A percentile compares a stretch with the other conserved stretches of the same genome.
phyloP scores from a whole-genome alignment of 1,284 basidiomycete species.

The Paramarasmius palmivorus region DNA sequence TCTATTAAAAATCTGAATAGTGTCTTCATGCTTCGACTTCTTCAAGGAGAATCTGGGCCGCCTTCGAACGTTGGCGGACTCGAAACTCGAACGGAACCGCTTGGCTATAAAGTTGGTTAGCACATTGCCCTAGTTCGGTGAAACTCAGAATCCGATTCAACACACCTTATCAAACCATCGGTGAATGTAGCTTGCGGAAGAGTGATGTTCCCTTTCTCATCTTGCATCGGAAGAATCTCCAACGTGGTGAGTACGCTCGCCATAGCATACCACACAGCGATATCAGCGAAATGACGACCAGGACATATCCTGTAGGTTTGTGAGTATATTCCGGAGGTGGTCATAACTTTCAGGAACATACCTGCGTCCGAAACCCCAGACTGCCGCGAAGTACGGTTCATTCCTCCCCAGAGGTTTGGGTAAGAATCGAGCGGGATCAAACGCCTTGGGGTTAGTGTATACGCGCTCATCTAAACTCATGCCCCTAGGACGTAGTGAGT shows the following conservation, averaged over 20 bases:
- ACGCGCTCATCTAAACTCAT: background rate
- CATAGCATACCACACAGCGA: background rate
- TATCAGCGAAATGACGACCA: background rate
- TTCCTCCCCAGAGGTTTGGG: background rate
- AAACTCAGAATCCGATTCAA: background rate
- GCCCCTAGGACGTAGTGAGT: background rate
- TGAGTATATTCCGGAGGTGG: too few species aligned
- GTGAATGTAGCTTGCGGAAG: background rate
- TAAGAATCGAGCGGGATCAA: background rate
- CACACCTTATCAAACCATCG: background rate
- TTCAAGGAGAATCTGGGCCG: too few species aligned
- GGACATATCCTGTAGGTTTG: background rate
- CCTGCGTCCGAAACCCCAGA: conserved; percentile 1
- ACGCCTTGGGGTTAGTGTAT: background rate
- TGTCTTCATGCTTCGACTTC: too few species aligned
- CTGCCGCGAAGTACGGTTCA: background rate
- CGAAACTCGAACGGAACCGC: too few species aligned
- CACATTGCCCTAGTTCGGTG: too few species aligned
- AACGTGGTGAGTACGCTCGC: background rate
- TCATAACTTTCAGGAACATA: background rate
- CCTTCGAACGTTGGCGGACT: too few species aligned
- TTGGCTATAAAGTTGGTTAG: too few species aligned
- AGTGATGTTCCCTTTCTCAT: background rate
- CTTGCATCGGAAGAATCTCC: background rate
- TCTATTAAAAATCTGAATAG: too few species aligned